A percentile compares a stretch with the other conserved stretches of the same genome.
These are phyloP conservation scores for Cucurbita maxima DNA, from an alignment of 306 rosid genomes.

Conservation along the genomic window DNA sequence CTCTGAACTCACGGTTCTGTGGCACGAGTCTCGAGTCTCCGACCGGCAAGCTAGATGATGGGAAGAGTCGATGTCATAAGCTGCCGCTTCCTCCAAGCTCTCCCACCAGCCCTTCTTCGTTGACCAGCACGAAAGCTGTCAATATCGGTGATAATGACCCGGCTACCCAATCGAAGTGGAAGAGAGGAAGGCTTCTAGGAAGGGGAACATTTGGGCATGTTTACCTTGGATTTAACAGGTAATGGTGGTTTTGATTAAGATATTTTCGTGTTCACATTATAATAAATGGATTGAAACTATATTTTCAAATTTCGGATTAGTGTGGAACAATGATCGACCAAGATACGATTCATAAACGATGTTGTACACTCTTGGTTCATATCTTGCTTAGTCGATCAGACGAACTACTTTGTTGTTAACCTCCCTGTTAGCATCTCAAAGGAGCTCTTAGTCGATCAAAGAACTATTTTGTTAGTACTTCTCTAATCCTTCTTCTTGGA, in stretches of 20 bases:
- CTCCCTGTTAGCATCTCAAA: background rate
- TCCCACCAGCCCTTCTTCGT: constrained; percentile 73
- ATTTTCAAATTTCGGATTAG: constrained; percentile 1
- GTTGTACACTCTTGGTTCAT: background rate
- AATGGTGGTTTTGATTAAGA: background rate
- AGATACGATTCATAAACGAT: background rate
- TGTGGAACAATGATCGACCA: background rate
- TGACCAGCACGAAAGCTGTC: constrained; percentile 22
- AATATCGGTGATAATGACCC: constrained; percentile 22
- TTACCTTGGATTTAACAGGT: constrained; percentile 86
- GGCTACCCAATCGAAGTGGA: constrained; percentile 49
- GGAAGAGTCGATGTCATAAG: constrained; percentile 54
- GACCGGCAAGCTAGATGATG: constrained; percentile 62
- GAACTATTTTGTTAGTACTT: background rate
- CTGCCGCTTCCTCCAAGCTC: constrained; percentile 96
- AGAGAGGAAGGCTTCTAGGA: constrained; percentile 89
- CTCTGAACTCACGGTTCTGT: constrained; percentile 52
- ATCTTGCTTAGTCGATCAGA: background rate
- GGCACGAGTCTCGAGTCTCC: constrained; percentile 54
- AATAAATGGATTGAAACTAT: background rate
- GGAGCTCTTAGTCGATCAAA: background rate
- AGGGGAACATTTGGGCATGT: constrained; percentile 97
- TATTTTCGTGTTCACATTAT: background rate
- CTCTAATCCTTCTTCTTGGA: constrained; percentile 25
- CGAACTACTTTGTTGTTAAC: background rate